Evolutionary conservation across 2,329 filamentous ascomycete species (phyloP), one percentile per base, ranked within the genome.

Genomic region (Fusarium bulbicola): DNA sequence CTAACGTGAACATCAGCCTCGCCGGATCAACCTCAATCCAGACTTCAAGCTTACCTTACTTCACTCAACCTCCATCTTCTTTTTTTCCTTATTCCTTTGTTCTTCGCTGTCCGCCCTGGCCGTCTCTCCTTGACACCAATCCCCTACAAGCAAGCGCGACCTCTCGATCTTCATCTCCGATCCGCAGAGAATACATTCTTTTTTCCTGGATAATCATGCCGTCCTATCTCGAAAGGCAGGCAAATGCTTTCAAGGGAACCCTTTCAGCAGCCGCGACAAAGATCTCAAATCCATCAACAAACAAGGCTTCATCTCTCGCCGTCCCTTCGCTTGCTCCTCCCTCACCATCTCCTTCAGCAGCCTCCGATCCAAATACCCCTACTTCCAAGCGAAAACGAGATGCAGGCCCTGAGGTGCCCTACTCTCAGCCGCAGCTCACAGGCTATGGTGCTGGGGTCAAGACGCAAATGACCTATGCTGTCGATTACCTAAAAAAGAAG

Each of bases 401-500:
- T 73, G 80, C 82, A 45, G 81, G 81, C 10, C 85, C 86, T 52
- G 85, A 87, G 18, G 86, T 93, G 59, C 80, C 81, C 47, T 95
- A 91, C 83, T 95, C 93, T 63, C 93, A 95, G 83, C 93, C 93
- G 26, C 88, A 89, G 73, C 91, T 92, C 78, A 93, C 91, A 21
- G 92, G 92, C 79, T 93, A 92, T 59, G 94, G 95, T 74, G 88
- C 88, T 68, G 92, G 95, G 81, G 91, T 96, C 81, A 92, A 94
- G 85, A 97, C 95, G 18, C 93, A 97, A 81, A 92, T 98, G 80
- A 90, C 92, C 65, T 97, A 95, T 83, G 94, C 94, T 26, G 91
- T 97, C 80, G 91, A 95, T 71, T 93, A 94, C 80, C 90, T 97
- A 67, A 92, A 92, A 83, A 90, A 92, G 80, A 91, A 92, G 80